Percentiles rank a stretch among this genome's conserved stretches.
phyloP scores from a whole-genome alignment of 805 yeast species.

The Cyberlindnera mississippiensis region DNA sequence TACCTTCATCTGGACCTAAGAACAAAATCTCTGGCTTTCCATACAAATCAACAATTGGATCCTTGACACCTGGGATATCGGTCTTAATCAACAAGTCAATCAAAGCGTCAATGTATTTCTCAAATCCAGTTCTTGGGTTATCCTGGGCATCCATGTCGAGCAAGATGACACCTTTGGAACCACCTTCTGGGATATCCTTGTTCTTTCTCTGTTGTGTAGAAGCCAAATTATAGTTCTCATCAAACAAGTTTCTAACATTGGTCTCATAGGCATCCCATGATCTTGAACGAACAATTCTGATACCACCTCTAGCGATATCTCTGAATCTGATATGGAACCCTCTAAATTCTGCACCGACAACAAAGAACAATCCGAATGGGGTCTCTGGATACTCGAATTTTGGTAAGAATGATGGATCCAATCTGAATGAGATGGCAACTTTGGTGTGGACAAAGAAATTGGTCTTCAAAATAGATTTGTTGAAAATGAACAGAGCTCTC shows the following conservation, averaged over 20 bases:
- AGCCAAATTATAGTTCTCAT: conserved; percentile 94
- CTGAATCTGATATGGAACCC: conserved; percentile 97
- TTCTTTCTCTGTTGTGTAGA: conserved; percentile 94
- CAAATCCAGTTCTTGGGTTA: conserved; percentile 78
- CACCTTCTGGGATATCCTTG: conserved; percentile 99
- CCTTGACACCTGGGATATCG: conserved; percentile 39
- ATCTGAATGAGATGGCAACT: conserved; percentile 90
- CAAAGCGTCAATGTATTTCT: conserved; percentile 88
- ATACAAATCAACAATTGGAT: conserved; percentile 75
- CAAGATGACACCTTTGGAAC: conserved; percentile 94
- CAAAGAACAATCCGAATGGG: conserved; percentile 91
- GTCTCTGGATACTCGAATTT: conserved; percentile 83
- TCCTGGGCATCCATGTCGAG: conserved; percentile 69
- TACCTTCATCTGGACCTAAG: conserved; percentile 99
- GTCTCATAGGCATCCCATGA: conserved; percentile 79
- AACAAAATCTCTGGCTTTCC: conserved; percentile 84
- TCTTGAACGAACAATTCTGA: conserved; percentile 87
- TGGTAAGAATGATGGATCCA: conserved; percentile 85
- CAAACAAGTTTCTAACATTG: conserved; percentile 85
- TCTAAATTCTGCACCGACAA: conserved; percentile 94
- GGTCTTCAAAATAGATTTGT: conserved; percentile 84
- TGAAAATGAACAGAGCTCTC: conserved; percentile 78
- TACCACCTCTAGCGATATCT: conserved; percentile 98
- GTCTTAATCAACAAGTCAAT: conserved; percentile 77
- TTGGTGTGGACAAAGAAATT: conserved; percentile 92